These are phyloP conservation scores for Hypoxylon sp. DNA, from an alignment of 2,329 filamentous ascomycete genomes.

Conservation along the genomic window DNA sequence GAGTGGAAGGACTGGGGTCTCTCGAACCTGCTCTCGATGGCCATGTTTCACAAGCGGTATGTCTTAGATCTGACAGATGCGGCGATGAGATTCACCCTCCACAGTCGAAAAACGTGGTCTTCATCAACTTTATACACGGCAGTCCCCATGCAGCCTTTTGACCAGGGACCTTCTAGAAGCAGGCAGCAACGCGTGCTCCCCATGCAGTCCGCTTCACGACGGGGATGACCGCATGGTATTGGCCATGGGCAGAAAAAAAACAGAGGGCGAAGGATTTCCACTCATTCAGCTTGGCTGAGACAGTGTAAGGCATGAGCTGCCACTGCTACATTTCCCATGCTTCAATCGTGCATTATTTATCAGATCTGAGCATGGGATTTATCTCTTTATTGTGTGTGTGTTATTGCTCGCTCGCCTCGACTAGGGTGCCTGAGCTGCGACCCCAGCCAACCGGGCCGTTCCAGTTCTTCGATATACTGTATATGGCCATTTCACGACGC, in stretches of 20 bases:
- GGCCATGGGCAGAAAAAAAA: background rate
- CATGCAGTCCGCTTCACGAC: constrained; percentile 3
- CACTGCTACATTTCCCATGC: constrained; percentile 8
- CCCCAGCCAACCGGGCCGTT: constrained; percentile 3
- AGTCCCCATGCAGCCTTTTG: too few relatives aligned
- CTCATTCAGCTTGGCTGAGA: constrained; percentile 26
- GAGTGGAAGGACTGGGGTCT: background rate
- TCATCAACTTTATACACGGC: too few relatives aligned
- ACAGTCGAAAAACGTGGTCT: too few relatives aligned
- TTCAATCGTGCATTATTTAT: constrained; percentile 13
- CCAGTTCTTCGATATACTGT: too few relatives aligned
- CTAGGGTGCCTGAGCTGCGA: constrained; percentile 21
- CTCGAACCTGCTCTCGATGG: constrained; percentile 7
- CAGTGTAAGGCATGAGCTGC: constrained; percentile 13
- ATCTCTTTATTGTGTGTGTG: too few relatives aligned
- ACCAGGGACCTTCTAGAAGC: constrained; percentile 2
- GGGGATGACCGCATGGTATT: background rate
- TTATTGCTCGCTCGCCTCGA: constrained; percentile 15
- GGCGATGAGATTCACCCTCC: too few relatives aligned
- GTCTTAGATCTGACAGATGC: too few relatives aligned
- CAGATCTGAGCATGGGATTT: too few relatives aligned
- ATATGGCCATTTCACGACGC: constrained; percentile 1
- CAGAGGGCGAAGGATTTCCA: constrained; percentile 4
- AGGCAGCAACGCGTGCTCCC: background rate
- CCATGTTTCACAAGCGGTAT: too few relatives aligned